Evolutionary conservation across 192 early-diverging fungal species (phyloP), one percentile per base, ranked within the genome.

Genomic region (Endogone sp.): DNA sequence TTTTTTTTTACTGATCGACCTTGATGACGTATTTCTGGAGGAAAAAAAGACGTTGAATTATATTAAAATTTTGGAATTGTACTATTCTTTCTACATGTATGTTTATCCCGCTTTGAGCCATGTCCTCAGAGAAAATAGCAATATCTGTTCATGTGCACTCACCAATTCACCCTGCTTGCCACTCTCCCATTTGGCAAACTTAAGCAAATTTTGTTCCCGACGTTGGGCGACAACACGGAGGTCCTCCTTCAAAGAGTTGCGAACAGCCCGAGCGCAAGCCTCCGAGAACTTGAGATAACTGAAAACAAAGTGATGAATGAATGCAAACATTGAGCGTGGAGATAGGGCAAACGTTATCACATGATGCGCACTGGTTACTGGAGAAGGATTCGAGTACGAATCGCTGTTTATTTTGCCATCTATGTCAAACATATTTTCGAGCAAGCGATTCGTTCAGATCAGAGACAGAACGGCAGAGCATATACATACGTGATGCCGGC

Each of bases 241-340:
- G 61, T 94, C 90, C 26, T 86, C 88, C 86, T 92, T 93, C 72
- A 96, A 81, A n/a, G 89, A 82, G 83, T 89, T 90, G 71, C 94
- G 90, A 66, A 94, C 85, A 66, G 90, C 88, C 57, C 83, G 80
- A 66, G 94, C 90, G 73, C 89, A 86, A 73, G 94, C 86, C 81
- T 92, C 89, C 69, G 87, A 80, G 82, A 92, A 93, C 77, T 93
- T 88, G 69, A 96, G 82, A 83, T 96, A 96, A 74, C 94, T 94
- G 68, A 66, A 32, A 49, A 22, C 21, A 21, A 64, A 57, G 44
- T 9, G 37, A n/a, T 67, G 55, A 64, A 55, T 20, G 55, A 37
- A 29, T 44, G 37, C 32, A 23, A 25, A 54, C 22, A 10, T 16
- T n/a, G 10, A 25, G 26, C 26, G 26, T 22, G 21, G 22, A 13